Evolutionary conservation across 768 basidiomycete species (phyloP), one percentile per base, ranked within the genome.

Genomic region (Crassisporium funariophilum): DNA sequence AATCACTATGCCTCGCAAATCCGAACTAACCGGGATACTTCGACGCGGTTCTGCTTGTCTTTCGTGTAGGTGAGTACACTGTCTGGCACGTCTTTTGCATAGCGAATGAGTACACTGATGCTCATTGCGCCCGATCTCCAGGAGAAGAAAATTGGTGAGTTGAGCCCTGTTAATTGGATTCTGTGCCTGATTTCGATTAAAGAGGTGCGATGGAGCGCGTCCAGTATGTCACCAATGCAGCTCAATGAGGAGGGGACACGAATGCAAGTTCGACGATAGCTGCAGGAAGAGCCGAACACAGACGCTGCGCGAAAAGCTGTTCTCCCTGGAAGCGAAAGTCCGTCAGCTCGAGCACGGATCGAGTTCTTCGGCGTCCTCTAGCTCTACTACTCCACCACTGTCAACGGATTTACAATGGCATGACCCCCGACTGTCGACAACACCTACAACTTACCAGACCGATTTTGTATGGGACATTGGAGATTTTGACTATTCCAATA

Each of bases 181-280:
- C 11, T 33, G 21, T 27, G 12, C 37, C 31, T 39, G 11, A 35
- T 42, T 35, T 46, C 17, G 38, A n/a, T 35, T 27, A 9, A 53
- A 84, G 83, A 78, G 79, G 77, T 85, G 83, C 58, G 80, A 83
- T 56, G 81, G 81, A 13, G 61, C 59, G 19, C 77, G 78, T 31
- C 83, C 83, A 12, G 68, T 75, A 25, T 84, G 83, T 57, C 62
- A 65, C 16, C 79, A 80, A 54, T 85, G 82, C 55, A 62, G 63
- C 50, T 77, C 79, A 52, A 76, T 80, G 66, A 77, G 76, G 57
- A 65, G 81, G 19, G 61, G 65, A 4, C 65, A 71, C 19, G 74
- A 78, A 39, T 84, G 83, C 60, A 64, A 74, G 44, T 85, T 83
- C 66, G 79, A 83, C 55, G 81, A 84, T 57, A 75, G 74, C 60